These are phyloP conservation scores for Leucocoprinus birnbaumii DNA, from an alignment of 768 basidiomycete genomes.

Conservation along the genomic window DNA sequence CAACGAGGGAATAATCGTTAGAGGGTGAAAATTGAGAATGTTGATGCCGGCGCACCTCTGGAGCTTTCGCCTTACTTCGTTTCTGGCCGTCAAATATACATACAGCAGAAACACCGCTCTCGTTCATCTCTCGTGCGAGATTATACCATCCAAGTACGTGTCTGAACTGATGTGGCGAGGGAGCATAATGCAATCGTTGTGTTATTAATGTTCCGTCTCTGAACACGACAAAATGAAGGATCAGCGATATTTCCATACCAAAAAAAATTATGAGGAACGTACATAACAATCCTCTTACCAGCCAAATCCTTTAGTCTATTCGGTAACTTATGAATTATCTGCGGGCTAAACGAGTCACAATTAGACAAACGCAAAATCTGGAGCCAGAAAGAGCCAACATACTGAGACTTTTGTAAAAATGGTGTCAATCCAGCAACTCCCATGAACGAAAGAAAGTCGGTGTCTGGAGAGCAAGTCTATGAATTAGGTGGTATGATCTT, in stretches of 20 bases:
- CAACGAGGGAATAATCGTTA: not conserved
- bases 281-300: constrained; percentile 79
- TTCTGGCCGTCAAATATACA: constrained; percentile 81
- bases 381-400: constrained; percentile 15
- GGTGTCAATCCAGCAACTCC: constrained; percentile 70
- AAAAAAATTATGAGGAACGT: constrained; percentile 22
- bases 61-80: constrained; percentile 63
- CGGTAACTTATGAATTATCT: constrained; percentile 61
- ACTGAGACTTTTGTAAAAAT: constrained; percentile 70
- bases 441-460: constrained; percentile 35
- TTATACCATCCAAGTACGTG: constrained; percentile 82
- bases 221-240: no score
- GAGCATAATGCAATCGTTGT: constrained; percentile 76
- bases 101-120: constrained; percentile 53
- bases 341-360: constrained; percentile 42
- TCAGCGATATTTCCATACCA: no score
- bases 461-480: not conserved
- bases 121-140: constrained; percentile 59
- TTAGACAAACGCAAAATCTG: no score
- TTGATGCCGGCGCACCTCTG: constrained; percentile 48
- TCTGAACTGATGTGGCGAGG: constrained; percentile 55
- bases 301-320: constrained; percentile 56
- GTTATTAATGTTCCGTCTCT: constrained; percentile 89
- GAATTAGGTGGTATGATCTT: not conserved
- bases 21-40: not conserved